Evolutionary conservation across 2,329 filamentous ascomycete genomes (phyloP).

Genomic region (Colletotrichum tanaceti): DNA sequence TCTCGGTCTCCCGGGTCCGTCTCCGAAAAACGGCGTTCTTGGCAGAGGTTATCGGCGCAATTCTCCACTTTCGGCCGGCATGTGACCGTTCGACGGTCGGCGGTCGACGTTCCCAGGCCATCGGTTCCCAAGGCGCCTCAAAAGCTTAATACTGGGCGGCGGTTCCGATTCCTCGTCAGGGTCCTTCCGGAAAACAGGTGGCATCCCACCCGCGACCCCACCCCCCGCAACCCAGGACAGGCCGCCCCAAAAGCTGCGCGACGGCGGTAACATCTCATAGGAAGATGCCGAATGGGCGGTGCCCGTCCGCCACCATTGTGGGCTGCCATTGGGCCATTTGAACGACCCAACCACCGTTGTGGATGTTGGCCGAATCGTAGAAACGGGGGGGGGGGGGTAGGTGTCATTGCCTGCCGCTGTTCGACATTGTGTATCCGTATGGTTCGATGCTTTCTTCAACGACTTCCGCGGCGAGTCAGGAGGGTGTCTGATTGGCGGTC

Average conservation of each 20-base stretch:
- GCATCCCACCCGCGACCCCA: conserved; percentile 11
- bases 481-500: not conserved
- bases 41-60: not conserved
- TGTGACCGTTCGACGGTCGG: not conserved
- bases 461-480: conserved; percentile 21
- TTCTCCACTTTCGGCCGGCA: not conserved
- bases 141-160: conserved; percentile 25
- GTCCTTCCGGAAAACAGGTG: not conserved
- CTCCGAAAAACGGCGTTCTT: conserved; percentile 11
- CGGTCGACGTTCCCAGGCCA: not conserved
- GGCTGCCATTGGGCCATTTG: conserved; percentile 35
- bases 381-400: too few relatives aligned
- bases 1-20: not conserved
- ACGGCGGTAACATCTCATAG: conserved; percentile 16
- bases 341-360: conserved; percentile 24
- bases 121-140: conserved; percentile 8
- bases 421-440: not conserved
- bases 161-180: not conserved
- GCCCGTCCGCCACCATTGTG: conserved; percentile 34
- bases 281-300: conserved; percentile 16
- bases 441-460: not conserved
- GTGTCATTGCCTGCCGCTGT: too few relatives aligned
- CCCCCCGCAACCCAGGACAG: not conserved
- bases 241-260: conserved; percentile 5
- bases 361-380: conserved; percentile 27